Evolutionary conservation across 1,284 basidiomycete genomes (phyloP).

Genomic region (Marasmius fiardii): DNA sequence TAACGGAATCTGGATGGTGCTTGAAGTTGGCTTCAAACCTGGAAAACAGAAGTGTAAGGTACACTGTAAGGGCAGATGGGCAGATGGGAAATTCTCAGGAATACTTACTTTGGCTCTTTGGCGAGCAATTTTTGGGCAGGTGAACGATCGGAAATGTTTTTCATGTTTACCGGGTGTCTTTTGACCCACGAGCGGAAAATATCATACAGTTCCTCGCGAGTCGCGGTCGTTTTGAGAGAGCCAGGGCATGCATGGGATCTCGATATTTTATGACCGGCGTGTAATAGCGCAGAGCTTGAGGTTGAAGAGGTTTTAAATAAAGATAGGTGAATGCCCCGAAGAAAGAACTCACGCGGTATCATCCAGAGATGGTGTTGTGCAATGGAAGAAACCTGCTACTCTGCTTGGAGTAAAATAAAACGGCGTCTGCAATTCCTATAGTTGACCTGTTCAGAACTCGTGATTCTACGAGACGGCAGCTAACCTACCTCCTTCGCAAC

Average conservation of each 20-base stretch:
- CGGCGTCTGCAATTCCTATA: conserved; percentile 73
- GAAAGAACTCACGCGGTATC: conserved; percentile 61
- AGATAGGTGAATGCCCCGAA: not conserved
- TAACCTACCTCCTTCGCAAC: conserved; percentile 78
- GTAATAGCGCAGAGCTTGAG: conserved; percentile 78
- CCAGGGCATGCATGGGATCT: conserved; percentile 89
- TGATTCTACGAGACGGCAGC: not conserved
- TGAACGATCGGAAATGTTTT: conserved; percentile 71
- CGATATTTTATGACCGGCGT: conserved; percentile 83
- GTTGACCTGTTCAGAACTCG: too few relatives aligned
- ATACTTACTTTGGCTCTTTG: conserved; percentile 67
- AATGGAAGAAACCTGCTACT: conserved; percentile 82
- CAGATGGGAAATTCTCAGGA: conserved; percentile 11
- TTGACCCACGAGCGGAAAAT: conserved; percentile 84
- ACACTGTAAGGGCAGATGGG: conserved; percentile 8
- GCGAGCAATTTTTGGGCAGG: conserved; percentile 63
- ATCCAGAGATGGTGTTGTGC: conserved; percentile 71
- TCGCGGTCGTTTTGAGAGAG: conserved; percentile 88
- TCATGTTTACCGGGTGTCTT: conserved; percentile 77
- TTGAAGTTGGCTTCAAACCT: conserved; percentile 74
- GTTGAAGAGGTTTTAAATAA: not conserved
- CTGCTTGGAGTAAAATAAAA: conserved; percentile 94
- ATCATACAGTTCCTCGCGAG: conserved; percentile 74
- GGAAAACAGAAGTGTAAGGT: conserved; percentile 13
- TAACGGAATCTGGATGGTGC: conserved; percentile 63